Evolutionary conservation across 805 yeast genomes (phyloP).

Genomic region (Ogataea philodendri): DNA sequence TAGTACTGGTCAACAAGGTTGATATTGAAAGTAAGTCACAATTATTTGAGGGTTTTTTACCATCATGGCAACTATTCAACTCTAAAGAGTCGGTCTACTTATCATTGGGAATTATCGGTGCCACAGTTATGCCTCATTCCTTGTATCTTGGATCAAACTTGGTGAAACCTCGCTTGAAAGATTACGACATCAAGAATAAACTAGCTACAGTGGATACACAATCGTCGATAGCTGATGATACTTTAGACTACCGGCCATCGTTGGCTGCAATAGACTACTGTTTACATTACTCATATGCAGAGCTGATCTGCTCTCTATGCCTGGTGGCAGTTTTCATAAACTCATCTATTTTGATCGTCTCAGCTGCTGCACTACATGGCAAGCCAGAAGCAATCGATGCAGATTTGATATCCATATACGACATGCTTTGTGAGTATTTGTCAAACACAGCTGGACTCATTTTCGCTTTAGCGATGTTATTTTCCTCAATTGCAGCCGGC

Average conservation of each 20-base stretch:
- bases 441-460: constrained; percentile 79
- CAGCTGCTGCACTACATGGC: constrained; percentile 74
- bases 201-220: too few relatives aligned
- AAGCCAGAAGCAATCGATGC: constrained; percentile 75
- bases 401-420: constrained; percentile 75
- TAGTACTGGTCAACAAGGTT: constrained; percentile 62
- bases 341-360: constrained; percentile 74
- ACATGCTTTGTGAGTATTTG: constrained; percentile 54
- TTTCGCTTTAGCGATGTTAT: constrained; percentile 78
- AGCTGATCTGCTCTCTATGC: constrained; percentile 65
- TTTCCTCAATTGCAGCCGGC: constrained; percentile 90
- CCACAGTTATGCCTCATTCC: constrained; percentile 95
- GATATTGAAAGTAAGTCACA: constrained; percentile 50
- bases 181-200: constrained; percentile 54
- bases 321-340: constrained; percentile 86
- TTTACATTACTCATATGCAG: constrained; percentile 67
- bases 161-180: constrained; percentile 80
- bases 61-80: constrained; percentile 50
- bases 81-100: constrained; percentile 69
- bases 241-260: constrained; percentile 60
- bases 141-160: constrained; percentile 81
- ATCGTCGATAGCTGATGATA: constrained; percentile 19
- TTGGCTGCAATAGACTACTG: constrained; percentile 69
- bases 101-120: constrained; percentile 83
- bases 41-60: constrained; percentile 67